Base-by-base conservation (phyloP, 2,329 filamentous ascomycete genomes). In the Diplodia scrobiculata region DNA sequence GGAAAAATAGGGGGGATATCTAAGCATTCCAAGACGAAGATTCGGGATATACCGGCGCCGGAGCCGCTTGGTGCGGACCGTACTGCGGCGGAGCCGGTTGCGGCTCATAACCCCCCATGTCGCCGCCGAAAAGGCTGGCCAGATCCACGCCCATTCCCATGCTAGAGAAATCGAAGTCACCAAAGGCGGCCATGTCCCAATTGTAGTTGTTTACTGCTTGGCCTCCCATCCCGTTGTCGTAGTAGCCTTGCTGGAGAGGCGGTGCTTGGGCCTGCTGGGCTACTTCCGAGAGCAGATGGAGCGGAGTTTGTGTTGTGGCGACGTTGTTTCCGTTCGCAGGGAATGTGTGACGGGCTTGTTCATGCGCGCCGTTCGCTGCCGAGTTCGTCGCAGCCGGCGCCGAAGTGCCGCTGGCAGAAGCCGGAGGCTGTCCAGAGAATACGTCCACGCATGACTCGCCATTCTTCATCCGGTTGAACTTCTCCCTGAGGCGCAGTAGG, bases 401-500 rank as follows among this genome's bases (percentile, higher is more conserved):
- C 2, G 55, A 48, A n/a, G 38, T 17, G 17, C 55, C 55, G 5
- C 29, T 48, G 27, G 55, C 10, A 9, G 52, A 19, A 38, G 52
- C 25, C n/a, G 10, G 36, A 5, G 54, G 36, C 17, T 47, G 55
- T 19, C 55, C 55, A 32, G 55, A 47, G 14, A 60, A 60, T n/a
- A 60, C 38, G 13, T 60, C 55, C 17, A 29, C 29, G 10, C 41
- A 19, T 1, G 70, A 63, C n/a, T 75, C 77, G 7, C 81, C 79
- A 69, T 81, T 80, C 70, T 78, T 77, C 71, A 78, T 77, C 59
- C 75, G 72, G 34, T 72, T 72, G 68, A 83, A 82, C 70, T 79
- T 81, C 58, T 81, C 79, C 45, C 77, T 75, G 4, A 83, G 72
- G 13, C 81, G 74, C 45, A 77, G 75, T 32, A 81, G 76, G 29